These are phyloP conservation scores for Colletotrichum cuscutae DNA, from an alignment of 2,329 filamentous ascomycete genomes.

Conservation along the genomic window DNA sequence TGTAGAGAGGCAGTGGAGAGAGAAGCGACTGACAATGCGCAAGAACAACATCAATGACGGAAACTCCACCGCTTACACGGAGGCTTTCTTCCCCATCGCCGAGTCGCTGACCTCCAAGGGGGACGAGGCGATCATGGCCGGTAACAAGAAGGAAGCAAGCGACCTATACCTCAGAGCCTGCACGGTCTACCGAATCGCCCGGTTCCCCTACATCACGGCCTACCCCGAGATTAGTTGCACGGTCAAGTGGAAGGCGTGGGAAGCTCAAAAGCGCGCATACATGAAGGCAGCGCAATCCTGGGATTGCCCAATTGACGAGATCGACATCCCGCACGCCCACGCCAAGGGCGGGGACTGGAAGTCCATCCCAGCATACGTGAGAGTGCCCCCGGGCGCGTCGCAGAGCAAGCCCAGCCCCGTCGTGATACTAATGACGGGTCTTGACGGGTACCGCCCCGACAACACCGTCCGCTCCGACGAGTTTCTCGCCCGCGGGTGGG, in stretches of 20 bases:
- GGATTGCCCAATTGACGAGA: constrained; percentile 69
- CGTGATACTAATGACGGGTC: constrained; percentile 68
- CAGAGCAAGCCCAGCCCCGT: constrained; percentile 49
- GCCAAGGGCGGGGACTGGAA: constrained; percentile 60
- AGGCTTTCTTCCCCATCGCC: constrained; percentile 70
- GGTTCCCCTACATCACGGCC: constrained; percentile 70
- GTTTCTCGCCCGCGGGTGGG: constrained; percentile 73
- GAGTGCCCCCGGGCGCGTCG: constrained; percentile 56
- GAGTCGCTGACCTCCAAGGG: constrained; percentile 65
- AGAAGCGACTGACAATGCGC: neutral
- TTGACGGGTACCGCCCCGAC: constrained; percentile 72
- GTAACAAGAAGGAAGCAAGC: constrained; percentile 63
- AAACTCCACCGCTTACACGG: constrained; percentile 72
- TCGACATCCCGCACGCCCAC: constrained; percentile 68
- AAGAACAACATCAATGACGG: constrained; percentile 71
- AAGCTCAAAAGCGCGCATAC: constrained; percentile 72
- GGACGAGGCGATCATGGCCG: constrained; percentile 58
- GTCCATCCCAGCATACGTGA: constrained; percentile 72
- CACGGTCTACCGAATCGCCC: constrained; percentile 77
- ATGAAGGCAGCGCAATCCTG: constrained; percentile 65
- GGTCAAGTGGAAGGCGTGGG: constrained; percentile 71
- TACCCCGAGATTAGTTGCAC: constrained; percentile 51
- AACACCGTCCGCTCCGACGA: constrained; percentile 70
- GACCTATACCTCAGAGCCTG: constrained; percentile 76
- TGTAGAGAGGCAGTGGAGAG: no score